Conservation (phyloP, 768 basidiomycete genomes). For the Hericium coralloides region DNA sequence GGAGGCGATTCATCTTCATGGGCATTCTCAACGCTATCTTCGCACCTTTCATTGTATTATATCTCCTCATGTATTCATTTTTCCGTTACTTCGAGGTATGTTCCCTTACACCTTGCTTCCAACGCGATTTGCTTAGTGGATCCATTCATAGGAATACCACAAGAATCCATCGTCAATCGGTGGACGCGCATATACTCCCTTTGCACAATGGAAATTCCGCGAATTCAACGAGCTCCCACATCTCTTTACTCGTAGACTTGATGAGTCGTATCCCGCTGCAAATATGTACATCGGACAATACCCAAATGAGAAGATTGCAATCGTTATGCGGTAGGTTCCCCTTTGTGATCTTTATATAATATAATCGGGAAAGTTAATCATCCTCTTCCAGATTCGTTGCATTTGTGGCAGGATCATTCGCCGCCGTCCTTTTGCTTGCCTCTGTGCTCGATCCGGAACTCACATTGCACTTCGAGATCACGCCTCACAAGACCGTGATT, state of each 20-base stretch:
- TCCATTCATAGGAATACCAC: conserved; percentile 76
- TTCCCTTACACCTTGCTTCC: neutral
- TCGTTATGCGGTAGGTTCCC: conserved; percentile 78
- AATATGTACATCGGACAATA: conserved; percentile 97
- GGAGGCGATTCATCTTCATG: conserved; percentile 90
- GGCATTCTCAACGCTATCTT: conserved; percentile 93
- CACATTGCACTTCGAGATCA: conserved; percentile 91
- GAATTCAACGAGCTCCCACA: conserved; percentile 99
- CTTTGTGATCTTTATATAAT: neutral
- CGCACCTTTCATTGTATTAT: conserved; percentile 93
- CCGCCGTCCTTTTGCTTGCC: conserved; percentile 87
- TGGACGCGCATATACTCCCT: conserved; percentile 85
- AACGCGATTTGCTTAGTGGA: conserved; percentile 5
- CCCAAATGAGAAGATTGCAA: conserved; percentile 86
- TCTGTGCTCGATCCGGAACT: conserved; percentile 91
- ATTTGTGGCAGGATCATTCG: conserved; percentile 94
- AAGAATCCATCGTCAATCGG: conserved; percentile 96
- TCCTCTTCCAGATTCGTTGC: conserved; percentile 68
- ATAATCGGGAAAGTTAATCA: neutral
- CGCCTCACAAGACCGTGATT: conserved; percentile 82
- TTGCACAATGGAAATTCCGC: conserved; percentile 96
- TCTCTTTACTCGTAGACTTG: conserved; percentile 76
- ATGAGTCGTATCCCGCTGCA: conserved; percentile 82
- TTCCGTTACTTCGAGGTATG: conserved; percentile 98
- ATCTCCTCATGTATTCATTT: conserved; percentile 97